Percentiles rank a stretch among this genome's conserved stretches.
phyloP scores from a whole-genome alignment of 2,329 filamentous ascomycete genomes.

The Pestalotiopsis fici region DNA sequence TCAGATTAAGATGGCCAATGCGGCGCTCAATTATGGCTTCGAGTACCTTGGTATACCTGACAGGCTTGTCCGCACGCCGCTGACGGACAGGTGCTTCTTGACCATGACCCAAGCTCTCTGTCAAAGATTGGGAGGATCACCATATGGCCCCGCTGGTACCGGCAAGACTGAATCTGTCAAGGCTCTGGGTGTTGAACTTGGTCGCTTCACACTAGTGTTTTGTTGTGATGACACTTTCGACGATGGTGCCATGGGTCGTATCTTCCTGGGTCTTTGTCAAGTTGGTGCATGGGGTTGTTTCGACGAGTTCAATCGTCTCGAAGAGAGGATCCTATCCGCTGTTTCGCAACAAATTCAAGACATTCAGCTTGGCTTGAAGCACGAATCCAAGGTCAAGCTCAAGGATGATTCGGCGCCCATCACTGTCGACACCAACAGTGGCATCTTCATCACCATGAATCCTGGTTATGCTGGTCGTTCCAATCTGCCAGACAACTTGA shows the following conservation, averaged over 20 bases:
- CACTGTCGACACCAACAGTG: slow-evolving; percentile 83
- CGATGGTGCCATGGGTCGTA: slow-evolving; percentile 99
- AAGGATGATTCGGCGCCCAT: slow-evolving; percentile 80
- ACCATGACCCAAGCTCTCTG: slow-evolving; percentile 95
- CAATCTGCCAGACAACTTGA: slow-evolving; percentile 96
- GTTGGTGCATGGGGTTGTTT: slow-evolving; percentile 99
- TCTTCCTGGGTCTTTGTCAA: slow-evolving; percentile 98
- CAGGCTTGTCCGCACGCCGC: slow-evolving; percentile 90
- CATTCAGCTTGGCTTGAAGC: slow-evolving; percentile 93
- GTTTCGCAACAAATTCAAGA: slow-evolving; percentile 99
- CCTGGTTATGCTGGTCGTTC: slow-evolving; percentile 97
- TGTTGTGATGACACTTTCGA: slow-evolving; percentile 99
- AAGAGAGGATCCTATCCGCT: slow-evolving; percentile 95
- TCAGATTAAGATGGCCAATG: slow-evolving; percentile 95
- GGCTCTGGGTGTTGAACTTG: slow-evolving; percentile 91
- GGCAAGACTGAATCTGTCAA: slow-evolving; percentile 99
- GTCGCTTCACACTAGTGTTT: slow-evolving; percentile 97
- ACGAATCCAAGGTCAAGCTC: slow-evolving; percentile 88
- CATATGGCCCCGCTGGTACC: slow-evolving; percentile 95
- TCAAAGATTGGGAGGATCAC: slow-evolving; percentile 92
- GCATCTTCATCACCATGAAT: slow-evolving; percentile 99
- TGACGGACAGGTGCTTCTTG: slow-evolving; percentile 97
- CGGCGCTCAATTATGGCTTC: slow-evolving; percentile 92
- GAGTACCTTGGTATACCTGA: slow-evolving; percentile 97
- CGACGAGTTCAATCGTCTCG: slow-evolving; percentile 98